Percentiles rank a stretch among this genome's conserved stretches.
Evolutionary conservation across 139 green algal species (phyloP).

Genomic region (Eudorina sp.): DNA sequence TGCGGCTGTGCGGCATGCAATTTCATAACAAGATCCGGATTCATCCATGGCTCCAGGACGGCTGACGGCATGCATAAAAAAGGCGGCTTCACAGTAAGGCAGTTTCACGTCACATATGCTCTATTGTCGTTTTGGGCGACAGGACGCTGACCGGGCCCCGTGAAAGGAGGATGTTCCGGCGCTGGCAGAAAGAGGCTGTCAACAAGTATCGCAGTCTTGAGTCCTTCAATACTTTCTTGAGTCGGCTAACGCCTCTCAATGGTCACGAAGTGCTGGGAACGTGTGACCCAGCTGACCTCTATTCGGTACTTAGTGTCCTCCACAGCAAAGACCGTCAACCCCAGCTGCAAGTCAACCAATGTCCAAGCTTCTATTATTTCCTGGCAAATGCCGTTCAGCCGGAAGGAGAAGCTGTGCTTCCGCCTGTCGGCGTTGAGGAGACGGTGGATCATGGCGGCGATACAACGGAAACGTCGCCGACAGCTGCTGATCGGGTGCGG

Average conservation of each 20-base stretch:
- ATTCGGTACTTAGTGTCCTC: conserved; percentile 52
- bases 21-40: too few relatives aligned
- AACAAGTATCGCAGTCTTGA: conserved; percentile 51
- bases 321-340: conserved; percentile 55
- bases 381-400: conserved; percentile 32
- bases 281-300: conserved; percentile 53
- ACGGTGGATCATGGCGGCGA: background rate
- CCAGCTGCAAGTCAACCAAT: conserved; percentile 7
- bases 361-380: conserved; percentile 58
- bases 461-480: background rate
- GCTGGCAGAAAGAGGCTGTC: conserved; percentile 58
- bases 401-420: background rate
- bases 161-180: conserved; percentile 50
- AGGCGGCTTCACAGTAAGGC: too few relatives aligned
- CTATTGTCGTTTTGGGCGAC: too few relatives aligned
- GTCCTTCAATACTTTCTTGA: conserved; percentile 43
- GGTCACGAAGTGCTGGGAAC: background rate
- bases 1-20: too few relatives aligned
- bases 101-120: too few relatives aligned
- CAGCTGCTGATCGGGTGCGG: background rate
- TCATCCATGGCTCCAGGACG: too few relatives aligned
- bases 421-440: background rate
- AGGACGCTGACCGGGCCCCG: too few relatives aligned
- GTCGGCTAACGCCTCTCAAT: background rate
- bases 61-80: too few relatives aligned